A percentile compares a stretch with the other conserved stretches of the same genome.
Conservation (phyloP, 108 stramenopile species). For the Pseudonitzschia multiseries region DNA sequence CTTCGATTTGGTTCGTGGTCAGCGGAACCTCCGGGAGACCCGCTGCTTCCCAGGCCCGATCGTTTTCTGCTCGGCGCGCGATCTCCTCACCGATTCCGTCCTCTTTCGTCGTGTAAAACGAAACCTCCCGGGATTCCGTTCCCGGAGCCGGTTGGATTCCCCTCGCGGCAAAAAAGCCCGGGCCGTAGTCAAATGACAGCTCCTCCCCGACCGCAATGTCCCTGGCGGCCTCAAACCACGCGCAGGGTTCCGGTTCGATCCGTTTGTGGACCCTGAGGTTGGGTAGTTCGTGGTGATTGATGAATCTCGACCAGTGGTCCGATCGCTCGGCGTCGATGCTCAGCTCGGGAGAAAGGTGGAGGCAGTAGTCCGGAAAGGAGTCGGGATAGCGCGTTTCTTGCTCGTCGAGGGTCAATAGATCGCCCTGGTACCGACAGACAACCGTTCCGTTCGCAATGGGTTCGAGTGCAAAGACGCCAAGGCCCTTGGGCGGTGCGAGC, state of each 20-base stretch:
- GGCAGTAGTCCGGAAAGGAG: slow-evolving; percentile 20
- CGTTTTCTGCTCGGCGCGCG: not conserved
- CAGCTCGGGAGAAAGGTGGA: slow-evolving; percentile 30
- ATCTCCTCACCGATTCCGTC: not conserved
- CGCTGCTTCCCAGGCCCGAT: not conserved
- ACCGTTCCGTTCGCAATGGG: slow-evolving; percentile 15
- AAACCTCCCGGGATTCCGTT: not conserved
- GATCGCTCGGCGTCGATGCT: slow-evolving; percentile 28
- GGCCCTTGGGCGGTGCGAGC: not conserved
- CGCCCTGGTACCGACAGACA: slow-evolving; percentile 49
- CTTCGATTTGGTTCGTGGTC: not conserved
- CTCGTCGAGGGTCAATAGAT: slow-evolving; percentile 30
- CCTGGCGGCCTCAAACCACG: slow-evolving; percentile 69
- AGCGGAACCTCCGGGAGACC: not conserved
- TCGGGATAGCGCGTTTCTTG: slow-evolving; percentile 41
- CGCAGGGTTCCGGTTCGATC: slow-evolving; percentile 30
- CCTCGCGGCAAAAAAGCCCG: not conserved
- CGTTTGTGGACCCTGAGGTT: not conserved
- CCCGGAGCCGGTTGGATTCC: not conserved
- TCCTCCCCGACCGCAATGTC: slow-evolving; percentile 78
- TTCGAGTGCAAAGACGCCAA: not conserved
- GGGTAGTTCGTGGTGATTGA: not conserved
- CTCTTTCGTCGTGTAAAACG: not conserved
- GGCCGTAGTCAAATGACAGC: slow-evolving; percentile 81
- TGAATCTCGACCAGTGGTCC: slow-evolving; percentile 15